Evolutionary conservation across 2,329 filamentous ascomycete genomes (phyloP).

Genomic region (Ophiocordyceps unilateralis): DNA sequence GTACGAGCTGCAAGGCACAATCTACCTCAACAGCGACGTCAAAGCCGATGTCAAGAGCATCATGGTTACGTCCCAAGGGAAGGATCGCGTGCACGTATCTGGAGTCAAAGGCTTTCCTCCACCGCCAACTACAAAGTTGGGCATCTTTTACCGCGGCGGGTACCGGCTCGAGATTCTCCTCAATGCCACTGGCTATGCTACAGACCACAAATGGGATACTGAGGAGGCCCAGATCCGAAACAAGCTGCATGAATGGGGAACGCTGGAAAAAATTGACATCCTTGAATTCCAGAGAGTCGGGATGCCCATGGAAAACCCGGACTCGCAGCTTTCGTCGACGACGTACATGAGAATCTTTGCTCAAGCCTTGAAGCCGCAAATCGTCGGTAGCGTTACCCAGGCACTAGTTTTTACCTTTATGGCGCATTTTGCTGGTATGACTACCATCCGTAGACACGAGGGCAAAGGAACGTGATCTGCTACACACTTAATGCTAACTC

Average conservation of each 20-base stretch:
- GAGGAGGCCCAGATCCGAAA: slow-evolving; percentile 27
- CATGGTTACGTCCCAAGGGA: slow-evolving; percentile 15
- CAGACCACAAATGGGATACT: slow-evolving; percentile 28
- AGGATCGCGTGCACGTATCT: slow-evolving; percentile 19
- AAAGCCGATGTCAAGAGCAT: slow-evolving; percentile 21
- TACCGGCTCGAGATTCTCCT: slow-evolving; percentile 26
- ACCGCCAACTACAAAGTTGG: slow-evolving; percentile 32
- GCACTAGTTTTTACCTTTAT: slow-evolving; percentile 17
- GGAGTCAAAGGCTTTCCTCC: slow-evolving; percentile 24
- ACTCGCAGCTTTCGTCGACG: slow-evolving; percentile 21
- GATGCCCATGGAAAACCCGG: slow-evolving; percentile 14
- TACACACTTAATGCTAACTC: not conserved
- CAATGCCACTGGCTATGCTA: slow-evolving; percentile 30
- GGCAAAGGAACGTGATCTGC: not conserved
- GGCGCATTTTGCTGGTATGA: slow-evolving; percentile 19
- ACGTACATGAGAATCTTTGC: slow-evolving; percentile 27
- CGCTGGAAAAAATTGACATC: slow-evolving; percentile 23
- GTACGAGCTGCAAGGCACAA: slow-evolving; percentile 28
- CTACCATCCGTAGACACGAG: not conserved
- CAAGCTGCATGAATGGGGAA: slow-evolving; percentile 19
- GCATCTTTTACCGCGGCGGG: slow-evolving; percentile 30
- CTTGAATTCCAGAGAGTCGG: slow-evolving; percentile 31
- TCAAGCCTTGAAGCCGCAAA: slow-evolving; percentile 14
- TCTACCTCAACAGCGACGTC: slow-evolving; percentile 31
- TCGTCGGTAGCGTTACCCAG: slow-evolving; percentile 12